Conservation (phyloP, 2,329 filamentous ascomycete genomes). For the Aspergillus pseudoglaucus region DNA sequence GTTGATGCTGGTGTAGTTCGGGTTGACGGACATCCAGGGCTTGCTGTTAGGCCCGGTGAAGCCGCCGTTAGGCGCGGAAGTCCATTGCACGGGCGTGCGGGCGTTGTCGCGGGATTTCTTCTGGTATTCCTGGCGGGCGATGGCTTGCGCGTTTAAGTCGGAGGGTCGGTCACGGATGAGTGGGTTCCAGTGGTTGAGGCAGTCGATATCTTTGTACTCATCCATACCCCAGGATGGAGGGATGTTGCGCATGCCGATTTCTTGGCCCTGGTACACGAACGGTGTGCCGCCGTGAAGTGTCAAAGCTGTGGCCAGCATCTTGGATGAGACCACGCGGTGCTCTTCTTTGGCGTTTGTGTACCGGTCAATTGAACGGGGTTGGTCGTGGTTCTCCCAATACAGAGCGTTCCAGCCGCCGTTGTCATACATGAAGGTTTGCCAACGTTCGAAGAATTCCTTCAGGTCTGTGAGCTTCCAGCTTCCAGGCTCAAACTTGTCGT, state of each 20-base stretch:
- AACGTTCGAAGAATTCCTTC: slow-evolving; percentile 50
- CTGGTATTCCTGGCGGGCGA: slow-evolving; percentile 29
- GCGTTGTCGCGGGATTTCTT: slow-evolving; percentile 57
- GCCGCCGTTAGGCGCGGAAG: slow-evolving; percentile 52
- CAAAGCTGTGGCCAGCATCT: slow-evolving; percentile 55
- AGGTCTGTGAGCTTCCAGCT: slow-evolving; percentile 47
- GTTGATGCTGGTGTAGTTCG: slow-evolving; percentile 58
- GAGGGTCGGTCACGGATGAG: slow-evolving; percentile 22
- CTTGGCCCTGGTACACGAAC: slow-evolving; percentile 65
- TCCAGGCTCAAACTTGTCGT: slow-evolving; percentile 45
- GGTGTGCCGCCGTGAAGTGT: slow-evolving; percentile 55
- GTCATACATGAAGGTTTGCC: slow-evolving; percentile 54
- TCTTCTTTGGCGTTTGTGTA: slow-evolving; percentile 48
- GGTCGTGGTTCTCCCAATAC: slow-evolving; percentile 62
- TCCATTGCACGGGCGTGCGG: slow-evolving; percentile 67
- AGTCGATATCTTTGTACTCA: slow-evolving; percentile 64
- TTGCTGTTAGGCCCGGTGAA: slow-evolving; percentile 51
- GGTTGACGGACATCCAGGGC: slow-evolving; percentile 67
- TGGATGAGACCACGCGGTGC: slow-evolving; percentile 47
- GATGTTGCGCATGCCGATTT: slow-evolving; percentile 61
- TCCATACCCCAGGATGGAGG: slow-evolving; percentile 55
- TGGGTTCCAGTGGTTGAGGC: slow-evolving; percentile 51
- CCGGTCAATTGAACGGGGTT: slow-evolving; percentile 54
- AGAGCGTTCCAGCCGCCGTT: slow-evolving; percentile 59
- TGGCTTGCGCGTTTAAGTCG: slow-evolving; percentile 22